Evolutionary conservation across 1,139 yeast genomes (phyloP).

Genomic region (Pichia sp.): DNA sequence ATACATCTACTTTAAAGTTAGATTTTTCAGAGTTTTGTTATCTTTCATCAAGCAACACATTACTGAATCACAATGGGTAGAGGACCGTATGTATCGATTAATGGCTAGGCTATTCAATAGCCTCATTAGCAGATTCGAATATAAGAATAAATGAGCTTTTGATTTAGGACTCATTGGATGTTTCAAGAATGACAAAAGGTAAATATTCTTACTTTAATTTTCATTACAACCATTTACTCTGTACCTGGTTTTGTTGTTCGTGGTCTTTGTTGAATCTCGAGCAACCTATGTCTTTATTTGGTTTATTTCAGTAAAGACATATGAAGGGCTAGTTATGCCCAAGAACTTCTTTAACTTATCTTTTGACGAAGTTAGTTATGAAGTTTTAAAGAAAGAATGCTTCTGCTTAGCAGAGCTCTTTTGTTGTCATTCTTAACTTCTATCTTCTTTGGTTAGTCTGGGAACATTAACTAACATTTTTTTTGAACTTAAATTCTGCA

Average conservation of each 20-base stretch:
- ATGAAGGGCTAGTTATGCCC: conserved; percentile 18
- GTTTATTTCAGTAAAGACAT: conserved; percentile 9
- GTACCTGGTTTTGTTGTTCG: conserved; percentile 6
- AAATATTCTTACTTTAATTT: conserved; percentile 11
- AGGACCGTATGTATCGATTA: conserved; percentile 71
- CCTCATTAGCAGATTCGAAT: not conserved
- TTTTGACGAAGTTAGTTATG: too few species aligned
- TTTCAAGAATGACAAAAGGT: conserved; percentile 7
- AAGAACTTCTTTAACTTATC: not conserved
- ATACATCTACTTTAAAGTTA: too few species aligned
- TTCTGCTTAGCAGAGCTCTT: not conserved
- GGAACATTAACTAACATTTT: conserved; percentile 9
- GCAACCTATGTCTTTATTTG: conserved; percentile 16
- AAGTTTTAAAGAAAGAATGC: not conserved
- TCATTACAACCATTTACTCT: not conserved
- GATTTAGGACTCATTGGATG: too few species aligned
- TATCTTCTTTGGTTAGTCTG: not conserved
- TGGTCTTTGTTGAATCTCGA: conserved; percentile 8
- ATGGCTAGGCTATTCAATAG: not conserved
- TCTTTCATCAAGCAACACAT: conserved; percentile 3
- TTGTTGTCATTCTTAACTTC: not conserved
- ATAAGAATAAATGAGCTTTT: not conserved
- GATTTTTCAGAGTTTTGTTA: too few species aligned
- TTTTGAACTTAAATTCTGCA: conserved; percentile 13
- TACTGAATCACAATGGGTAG: conserved; percentile 67